Evolutionary conservation across 805 yeast genomes (phyloP).

Genomic region (Barnettozyma sucrosica): DNA sequence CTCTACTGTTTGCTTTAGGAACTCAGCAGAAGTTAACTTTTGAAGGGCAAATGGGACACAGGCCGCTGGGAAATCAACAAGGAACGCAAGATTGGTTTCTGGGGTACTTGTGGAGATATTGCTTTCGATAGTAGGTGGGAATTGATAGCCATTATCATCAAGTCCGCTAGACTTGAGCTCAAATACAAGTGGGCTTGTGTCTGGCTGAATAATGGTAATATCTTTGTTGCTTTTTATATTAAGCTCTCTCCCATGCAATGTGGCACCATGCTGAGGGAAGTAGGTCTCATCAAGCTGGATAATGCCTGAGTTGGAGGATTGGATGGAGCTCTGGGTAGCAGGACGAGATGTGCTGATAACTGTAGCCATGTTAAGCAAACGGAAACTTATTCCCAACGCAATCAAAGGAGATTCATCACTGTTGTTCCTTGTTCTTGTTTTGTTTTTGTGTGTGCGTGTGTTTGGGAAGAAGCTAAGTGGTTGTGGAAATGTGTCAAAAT

Average conservation of each 20-base stretch:
- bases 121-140: not conserved
- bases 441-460: not conserved
- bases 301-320: slow-evolving; percentile 12
- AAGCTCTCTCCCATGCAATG: not conserved
- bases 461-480: not conserved
- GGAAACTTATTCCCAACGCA: not conserved
- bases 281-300: slow-evolving; percentile 1
- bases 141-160: not conserved
- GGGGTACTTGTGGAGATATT: not conserved
- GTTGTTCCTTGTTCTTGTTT: not conserved
- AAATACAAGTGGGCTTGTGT: not conserved
- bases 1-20: not conserved
- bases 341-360: slow-evolving; percentile 7
- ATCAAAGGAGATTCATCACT: not conserved
- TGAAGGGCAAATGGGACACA: slow-evolving; percentile 9
- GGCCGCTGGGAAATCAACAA: slow-evolving; percentile 10
- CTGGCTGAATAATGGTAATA: not conserved
- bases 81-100: slow-evolving; percentile 1
- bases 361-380: not conserved
- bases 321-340: slow-evolving; percentile 12
- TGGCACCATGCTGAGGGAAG: not conserved
- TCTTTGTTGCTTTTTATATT: not conserved
- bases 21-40: slow-evolving; percentile 9
- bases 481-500: not conserved
- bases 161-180: not conserved